Percentiles rank a stretch among this genome's conserved stretches.
Conservation (phyloP, 371 early-diverging fungal species). For the Actinomucor elegans region DNA sequence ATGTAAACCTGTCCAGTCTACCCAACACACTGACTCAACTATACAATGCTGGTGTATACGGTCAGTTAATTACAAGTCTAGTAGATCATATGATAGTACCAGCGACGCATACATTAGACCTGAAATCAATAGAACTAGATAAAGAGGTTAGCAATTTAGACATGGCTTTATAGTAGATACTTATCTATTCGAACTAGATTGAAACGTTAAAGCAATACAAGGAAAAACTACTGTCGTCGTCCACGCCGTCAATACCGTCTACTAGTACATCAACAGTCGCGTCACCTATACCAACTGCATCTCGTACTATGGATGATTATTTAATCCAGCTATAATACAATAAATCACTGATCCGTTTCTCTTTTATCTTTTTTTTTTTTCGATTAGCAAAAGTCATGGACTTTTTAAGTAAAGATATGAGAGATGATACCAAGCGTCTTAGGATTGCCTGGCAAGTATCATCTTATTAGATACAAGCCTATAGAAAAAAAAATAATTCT, state of each 20-base stretch:
- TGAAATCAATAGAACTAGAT: slow-evolving; percentile 18
- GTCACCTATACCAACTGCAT: background rate
- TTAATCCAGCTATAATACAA: background rate
- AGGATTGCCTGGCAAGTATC: slow-evolving; percentile 12
- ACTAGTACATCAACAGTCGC: background rate
- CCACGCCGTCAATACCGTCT: background rate
- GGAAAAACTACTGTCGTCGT: background rate
- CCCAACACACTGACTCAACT: slow-evolving; percentile 44
- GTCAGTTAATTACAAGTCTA: slow-evolving; percentile 49
- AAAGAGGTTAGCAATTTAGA: slow-evolving; percentile 31
- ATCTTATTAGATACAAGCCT: too few relatives aligned
- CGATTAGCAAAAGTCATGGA: too few relatives aligned
- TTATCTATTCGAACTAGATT: too few relatives aligned
- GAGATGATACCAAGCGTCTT: background rate
- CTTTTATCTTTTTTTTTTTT: too few relatives aligned
- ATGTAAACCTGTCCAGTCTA: background rate
- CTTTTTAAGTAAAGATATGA: background rate
- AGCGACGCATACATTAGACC: slow-evolving; percentile 41
- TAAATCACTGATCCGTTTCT: background rate
- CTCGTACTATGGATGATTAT: background rate
- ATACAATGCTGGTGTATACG: slow-evolving; percentile 61
- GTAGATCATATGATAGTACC: slow-evolving; percentile 62
- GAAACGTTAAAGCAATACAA: slow-evolving; percentile 2
- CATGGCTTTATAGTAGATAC: too few relatives aligned
- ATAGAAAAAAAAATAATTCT: too few relatives aligned